Percentiles rank a stretch among this genome's conserved stretches.
Conservation (phyloP, 176 grass and related monocot genomes). For the Elaeis guineensis region DNA sequence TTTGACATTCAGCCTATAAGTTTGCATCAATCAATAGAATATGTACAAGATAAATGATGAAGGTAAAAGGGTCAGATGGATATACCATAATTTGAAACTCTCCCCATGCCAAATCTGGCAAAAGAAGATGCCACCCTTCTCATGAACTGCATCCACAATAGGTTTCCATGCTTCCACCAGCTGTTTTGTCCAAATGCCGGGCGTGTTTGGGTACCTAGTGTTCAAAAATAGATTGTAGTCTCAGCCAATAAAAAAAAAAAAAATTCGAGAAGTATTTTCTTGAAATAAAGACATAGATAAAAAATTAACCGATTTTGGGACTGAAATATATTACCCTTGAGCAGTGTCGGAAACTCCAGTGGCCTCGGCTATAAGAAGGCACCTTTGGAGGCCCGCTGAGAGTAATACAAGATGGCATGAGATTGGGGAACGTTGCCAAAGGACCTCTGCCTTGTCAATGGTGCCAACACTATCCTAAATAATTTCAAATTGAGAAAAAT, state of each 20-base stretch:
- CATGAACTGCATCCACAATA: slow-evolving; percentile 47
- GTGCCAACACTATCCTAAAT: slow-evolving; percentile 24
- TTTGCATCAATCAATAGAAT: slow-evolving; percentile 20
- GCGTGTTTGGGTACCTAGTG: slow-evolving; percentile 39
- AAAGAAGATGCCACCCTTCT: slow-evolving; percentile 54
- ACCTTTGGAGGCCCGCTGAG: slow-evolving; percentile 22
- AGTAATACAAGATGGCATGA: slow-evolving; percentile 28
- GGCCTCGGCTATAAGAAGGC: slow-evolving; percentile 31
- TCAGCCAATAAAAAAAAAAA: no score
- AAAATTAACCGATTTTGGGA: no score
- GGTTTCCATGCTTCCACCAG: slow-evolving; percentile 73
- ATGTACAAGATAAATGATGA: no score
- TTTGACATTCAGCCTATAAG: no score
- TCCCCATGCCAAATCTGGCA: slow-evolving; percentile 59
- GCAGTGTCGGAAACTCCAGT: slow-evolving; percentile 22
- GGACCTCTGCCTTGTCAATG: slow-evolving; percentile 20
- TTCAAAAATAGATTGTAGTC: not conserved
- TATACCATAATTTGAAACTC: slow-evolving; percentile 32
- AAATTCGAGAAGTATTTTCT: no score
- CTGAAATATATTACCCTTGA: slow-evolving; percentile 30
- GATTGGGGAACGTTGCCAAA: slow-evolving; percentile 22
- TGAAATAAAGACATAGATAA: no score
- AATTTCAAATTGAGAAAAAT: no score
- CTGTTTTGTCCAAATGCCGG: slow-evolving; percentile 55
- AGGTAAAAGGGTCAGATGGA: no score